These are phyloP conservation scores for Elongisporangium undulatum DNA, from an alignment of 352 stramenopile species.

Conservation along the genomic window DNA sequence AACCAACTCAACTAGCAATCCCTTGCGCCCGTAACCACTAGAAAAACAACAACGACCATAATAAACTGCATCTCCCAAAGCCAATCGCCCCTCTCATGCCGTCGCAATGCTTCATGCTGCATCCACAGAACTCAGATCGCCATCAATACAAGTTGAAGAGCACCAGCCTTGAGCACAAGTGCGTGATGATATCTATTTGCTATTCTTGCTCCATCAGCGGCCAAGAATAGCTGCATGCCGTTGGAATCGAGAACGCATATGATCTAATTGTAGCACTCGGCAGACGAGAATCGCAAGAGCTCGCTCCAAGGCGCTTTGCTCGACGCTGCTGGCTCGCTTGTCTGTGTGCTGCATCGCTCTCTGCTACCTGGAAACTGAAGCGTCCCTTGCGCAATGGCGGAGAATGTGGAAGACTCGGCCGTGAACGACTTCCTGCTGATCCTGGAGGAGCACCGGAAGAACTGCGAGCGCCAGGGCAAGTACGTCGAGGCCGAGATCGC, in stretches of 20 bases:
- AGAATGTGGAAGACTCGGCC: constrained; percentile 72
- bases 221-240: too few relatives aligned
- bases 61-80: background rate
- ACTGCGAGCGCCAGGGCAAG: constrained; percentile 96
- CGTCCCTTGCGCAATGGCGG: constrained; percentile 17
- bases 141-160: too few relatives aligned
- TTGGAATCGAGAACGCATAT: too few relatives aligned
- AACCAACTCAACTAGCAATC: background rate
- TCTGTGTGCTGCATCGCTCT: background rate
- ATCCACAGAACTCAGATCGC: background rate
- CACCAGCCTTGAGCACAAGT: too few relatives aligned
- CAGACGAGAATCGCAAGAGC: too few relatives aligned
- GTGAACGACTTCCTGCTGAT: constrained; percentile 87
- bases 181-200: too few relatives aligned
- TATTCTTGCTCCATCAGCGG: too few relatives aligned
- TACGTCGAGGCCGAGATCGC: constrained; percentile 97
- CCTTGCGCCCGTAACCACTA: background rate
- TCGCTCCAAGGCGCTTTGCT: too few relatives aligned
- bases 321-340: background rate
- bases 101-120: background rate
- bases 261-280: too few relatives aligned
- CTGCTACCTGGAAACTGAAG: background rate
- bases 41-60: background rate
- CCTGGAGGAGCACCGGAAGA: constrained; percentile 95
- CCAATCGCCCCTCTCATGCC: too few relatives aligned